Percentiles rank a stretch among this genome's conserved stretches.
Evolutionary conservation across 805 yeast species (phyloP).

Genomic region (Sugiyamaella valdiviana): DNA sequence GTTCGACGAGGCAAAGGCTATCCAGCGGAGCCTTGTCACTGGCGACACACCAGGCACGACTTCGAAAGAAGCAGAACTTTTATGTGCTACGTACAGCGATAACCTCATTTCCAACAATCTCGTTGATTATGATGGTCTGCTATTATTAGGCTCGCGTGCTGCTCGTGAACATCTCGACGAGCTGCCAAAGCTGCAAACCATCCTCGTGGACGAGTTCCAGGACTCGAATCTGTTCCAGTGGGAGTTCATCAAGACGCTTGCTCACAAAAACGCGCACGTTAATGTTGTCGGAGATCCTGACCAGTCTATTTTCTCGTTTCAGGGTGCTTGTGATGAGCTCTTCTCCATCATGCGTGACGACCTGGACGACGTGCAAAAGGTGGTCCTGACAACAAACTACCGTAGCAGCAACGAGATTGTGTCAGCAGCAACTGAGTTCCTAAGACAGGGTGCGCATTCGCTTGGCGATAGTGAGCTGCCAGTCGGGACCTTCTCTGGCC

Average conservation of each 20-base stretch:
- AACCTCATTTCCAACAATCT: slow-evolving; percentile 1
- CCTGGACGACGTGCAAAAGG: slow-evolving; percentile 28
- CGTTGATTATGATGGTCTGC: slow-evolving; percentile 16
- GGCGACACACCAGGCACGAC: neutral
- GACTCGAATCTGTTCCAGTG: slow-evolving; percentile 80
- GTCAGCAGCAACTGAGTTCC: slow-evolving; percentile 53
- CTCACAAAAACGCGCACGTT: slow-evolving; percentile 29
- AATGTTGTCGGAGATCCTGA: slow-evolving; percentile 96
- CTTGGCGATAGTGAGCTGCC: slow-evolving; percentile 16
- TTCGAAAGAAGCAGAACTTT: neutral
- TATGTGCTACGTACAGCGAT: slow-evolving; percentile 7
- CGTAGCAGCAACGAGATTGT: slow-evolving; percentile 69
- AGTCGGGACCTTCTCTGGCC: slow-evolving; percentile 8
- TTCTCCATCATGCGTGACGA: slow-evolving; percentile 51
- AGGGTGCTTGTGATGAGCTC: slow-evolving; percentile 68
- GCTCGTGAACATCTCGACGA: neutral
- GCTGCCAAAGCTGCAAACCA: slow-evolving; percentile 23
- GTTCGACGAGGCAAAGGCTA: neutral
- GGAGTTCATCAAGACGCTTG: slow-evolving; percentile 44
- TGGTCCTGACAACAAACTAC: slow-evolving; percentile 62
- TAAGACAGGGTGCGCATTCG: slow-evolving; percentile 45
- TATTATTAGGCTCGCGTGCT: slow-evolving; percentile 5
- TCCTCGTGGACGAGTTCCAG: slow-evolving; percentile 92
- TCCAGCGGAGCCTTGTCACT: neutral
- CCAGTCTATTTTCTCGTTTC: slow-evolving; percentile 78